Evolutionary conservation across 257 asterid genomes (phyloP).

Genomic region (Capsicum baccatum): DNA sequence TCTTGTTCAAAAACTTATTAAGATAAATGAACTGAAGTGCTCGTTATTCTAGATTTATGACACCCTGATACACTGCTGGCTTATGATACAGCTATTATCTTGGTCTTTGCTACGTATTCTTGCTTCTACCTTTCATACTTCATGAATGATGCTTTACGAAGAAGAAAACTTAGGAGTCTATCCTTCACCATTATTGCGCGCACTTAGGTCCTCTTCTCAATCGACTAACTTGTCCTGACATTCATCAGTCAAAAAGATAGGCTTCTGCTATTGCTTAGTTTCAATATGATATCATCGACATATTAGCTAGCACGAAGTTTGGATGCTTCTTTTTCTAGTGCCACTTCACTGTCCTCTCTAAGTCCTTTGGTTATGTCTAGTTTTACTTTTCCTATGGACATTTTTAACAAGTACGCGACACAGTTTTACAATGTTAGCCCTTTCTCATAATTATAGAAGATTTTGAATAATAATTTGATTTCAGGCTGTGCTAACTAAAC

Average conservation of each 20-base stretch:
- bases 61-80: conserved; percentile 1
- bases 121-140: background rate
- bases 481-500: conserved; percentile 32
- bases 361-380: background rate
- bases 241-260: background rate
- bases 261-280: background rate
- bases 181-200: background rate
- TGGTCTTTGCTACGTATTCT: background rate
- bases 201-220: background rate
- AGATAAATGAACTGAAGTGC: background rate
- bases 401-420: background rate
- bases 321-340: background rate
- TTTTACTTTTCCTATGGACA: background rate
- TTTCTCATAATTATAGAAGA: background rate
- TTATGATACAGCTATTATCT: background rate
- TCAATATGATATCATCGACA: background rate
- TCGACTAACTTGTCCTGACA: background rate
- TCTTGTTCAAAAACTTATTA: background rate
- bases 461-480: conserved; percentile 7
- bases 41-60: background rate
- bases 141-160: background rate
- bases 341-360: background rate
- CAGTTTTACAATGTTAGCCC: background rate
- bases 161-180: background rate
- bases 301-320: background rate